phyloP scores from a whole-genome alignment of 768 basidiomycete species.

The Lactarius sp. region DNA sequence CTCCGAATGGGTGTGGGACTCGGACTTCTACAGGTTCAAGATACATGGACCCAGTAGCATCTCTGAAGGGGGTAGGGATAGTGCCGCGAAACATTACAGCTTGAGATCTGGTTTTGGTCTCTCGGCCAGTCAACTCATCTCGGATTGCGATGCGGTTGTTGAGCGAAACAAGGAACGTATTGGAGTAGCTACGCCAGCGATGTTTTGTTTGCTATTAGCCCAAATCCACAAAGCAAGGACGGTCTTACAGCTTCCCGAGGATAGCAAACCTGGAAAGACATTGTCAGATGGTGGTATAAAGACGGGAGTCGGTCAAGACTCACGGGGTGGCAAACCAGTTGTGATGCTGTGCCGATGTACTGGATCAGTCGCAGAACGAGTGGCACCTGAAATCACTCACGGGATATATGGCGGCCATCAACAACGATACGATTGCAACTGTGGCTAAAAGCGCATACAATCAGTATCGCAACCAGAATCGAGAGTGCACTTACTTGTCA shows the following conservation, averaged over 20 bases:
- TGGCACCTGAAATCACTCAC: background rate
- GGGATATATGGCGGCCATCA: background rate
- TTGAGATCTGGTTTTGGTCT: no score
- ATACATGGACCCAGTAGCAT: no score
- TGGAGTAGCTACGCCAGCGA: constrained; percentile 3
- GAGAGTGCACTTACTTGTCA: constrained; percentile 1
- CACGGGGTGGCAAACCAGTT: constrained; percentile 12
- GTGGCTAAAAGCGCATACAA: background rate
- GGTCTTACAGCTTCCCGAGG: constrained; percentile 11
- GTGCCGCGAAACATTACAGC: no score
- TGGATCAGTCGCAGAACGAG: background rate
- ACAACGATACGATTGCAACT: background rate
- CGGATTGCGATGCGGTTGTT: constrained; percentile 18
- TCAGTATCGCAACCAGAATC: background rate
- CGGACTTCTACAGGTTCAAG: background rate
- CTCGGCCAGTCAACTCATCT: background rate
- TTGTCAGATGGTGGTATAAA: background rate
- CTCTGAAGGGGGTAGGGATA: no score
- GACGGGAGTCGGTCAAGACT: no score
- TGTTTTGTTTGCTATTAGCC: background rate
- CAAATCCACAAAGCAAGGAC: background rate
- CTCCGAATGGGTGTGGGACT: background rate
- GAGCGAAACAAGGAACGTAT: constrained; percentile 11
- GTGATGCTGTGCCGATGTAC: background rate
- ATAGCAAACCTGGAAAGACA: background rate